Conservation (phyloP, 768 basidiomycete species). For the Pholiota conissans region DNA sequence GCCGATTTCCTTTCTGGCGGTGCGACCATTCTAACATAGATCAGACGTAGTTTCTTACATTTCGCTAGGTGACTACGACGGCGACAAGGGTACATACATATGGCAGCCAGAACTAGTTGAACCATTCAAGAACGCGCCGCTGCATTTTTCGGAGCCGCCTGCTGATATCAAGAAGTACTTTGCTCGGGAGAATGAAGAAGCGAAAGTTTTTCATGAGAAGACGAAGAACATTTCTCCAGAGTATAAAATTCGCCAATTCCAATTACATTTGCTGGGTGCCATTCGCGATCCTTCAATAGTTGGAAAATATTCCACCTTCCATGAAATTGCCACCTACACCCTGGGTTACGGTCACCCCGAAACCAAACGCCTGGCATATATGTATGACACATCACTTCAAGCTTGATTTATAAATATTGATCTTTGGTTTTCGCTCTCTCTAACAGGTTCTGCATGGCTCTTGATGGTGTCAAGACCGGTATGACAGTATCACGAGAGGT, state of each 20-base stretch:
- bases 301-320: constrained; percentile 56
- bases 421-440: too few species aligned
- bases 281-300: constrained; percentile 45
- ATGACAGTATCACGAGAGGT: constrained; percentile 37
- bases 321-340: constrained; percentile 54
- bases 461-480: constrained; percentile 66
- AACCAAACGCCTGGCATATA: constrained; percentile 57
- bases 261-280: constrained; percentile 50
- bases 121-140: constrained; percentile 52
- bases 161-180: constrained; percentile 40
- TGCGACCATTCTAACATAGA: constrained; percentile 26
- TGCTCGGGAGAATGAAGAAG: constrained; percentile 40
- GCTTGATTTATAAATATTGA: too few species aligned
- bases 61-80: constrained; percentile 65
- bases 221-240: constrained; percentile 19
- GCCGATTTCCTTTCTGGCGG: constrained; percentile 68
- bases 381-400: constrained; percentile 24
- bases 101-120: constrained; percentile 59
- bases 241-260: constrained; percentile 36
- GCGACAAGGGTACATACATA: constrained; percentile 58
- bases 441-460: constrained; percentile 46
- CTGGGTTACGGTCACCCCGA: constrained; percentile 49
- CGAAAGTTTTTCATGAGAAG: constrained; percentile 39
- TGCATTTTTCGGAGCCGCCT: constrained; percentile 51
- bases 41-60: too few species aligned